phyloP scores from a whole-genome alignment of 805 yeast genomes.

The Vanderwaltozyma tropicalis region DNA sequence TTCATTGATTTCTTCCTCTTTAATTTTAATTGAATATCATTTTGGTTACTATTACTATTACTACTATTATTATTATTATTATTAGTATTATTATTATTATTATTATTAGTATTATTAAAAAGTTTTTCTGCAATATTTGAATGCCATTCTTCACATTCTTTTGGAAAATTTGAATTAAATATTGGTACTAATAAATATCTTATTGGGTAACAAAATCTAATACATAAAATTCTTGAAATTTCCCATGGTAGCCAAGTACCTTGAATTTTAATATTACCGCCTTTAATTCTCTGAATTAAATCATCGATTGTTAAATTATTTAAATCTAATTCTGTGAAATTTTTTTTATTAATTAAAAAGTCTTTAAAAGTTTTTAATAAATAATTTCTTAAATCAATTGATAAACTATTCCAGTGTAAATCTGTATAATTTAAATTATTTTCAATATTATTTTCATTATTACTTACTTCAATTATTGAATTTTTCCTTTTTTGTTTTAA shows the following conservation, averaged over 20 bases:
- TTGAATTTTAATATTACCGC: constrained; percentile 85
- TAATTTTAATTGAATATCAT: background rate
- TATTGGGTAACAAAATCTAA: constrained; percentile 66
- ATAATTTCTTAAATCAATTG: constrained; percentile 13
- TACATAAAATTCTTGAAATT: constrained; percentile 56
- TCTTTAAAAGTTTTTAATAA: constrained; percentile 10
- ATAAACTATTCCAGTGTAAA: constrained; percentile 25
- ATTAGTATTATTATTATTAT: background rate
- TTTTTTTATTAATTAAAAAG: constrained; percentile 7
- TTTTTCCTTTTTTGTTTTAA: background rate
- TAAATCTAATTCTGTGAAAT: constrained; percentile 3
- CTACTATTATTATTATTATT: background rate
- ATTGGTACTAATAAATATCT: constrained; percentile 68
- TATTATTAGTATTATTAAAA: background rate
- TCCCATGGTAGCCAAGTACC: constrained; percentile 86
- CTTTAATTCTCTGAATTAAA: constrained; percentile 62
- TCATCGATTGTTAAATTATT: constrained; percentile 11
- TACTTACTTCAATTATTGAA: background rate
- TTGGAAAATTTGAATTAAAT: constrained; percentile 57
- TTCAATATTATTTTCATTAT: background rate
- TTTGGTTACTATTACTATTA: background rate
- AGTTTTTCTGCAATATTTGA: background rate
- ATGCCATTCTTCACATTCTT: constrained; percentile 19
- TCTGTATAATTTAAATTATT: constrained; percentile 14
- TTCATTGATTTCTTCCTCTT: background rate